phyloP scores from a whole-genome alignment of 352 stramenopile species.

The Globisporangium alternatum region DNA sequence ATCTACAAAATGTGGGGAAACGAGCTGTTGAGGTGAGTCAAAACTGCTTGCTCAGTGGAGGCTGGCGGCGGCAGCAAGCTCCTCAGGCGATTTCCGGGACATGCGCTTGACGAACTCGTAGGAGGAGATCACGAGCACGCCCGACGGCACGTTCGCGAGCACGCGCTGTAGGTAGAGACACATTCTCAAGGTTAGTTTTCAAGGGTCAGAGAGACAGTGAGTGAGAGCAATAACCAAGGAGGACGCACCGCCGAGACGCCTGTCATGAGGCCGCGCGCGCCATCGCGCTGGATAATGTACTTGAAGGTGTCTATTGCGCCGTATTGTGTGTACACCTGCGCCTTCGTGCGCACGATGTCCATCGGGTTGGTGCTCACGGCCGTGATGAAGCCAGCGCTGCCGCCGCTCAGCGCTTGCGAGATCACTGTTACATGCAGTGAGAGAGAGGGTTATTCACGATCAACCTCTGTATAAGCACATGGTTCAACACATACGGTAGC shows the following conservation, averaged over 20 bases:
- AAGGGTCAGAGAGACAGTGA: background rate
- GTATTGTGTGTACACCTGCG: constrained; percentile 85
- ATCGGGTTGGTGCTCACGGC: constrained; percentile 85
- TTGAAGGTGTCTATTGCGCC: constrained; percentile 78
- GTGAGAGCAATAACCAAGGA: background rate
- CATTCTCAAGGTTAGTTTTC: background rate
- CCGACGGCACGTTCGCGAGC: constrained; percentile 78
- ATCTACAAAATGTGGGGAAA: constrained; percentile 3
- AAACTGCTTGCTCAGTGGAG: background rate
- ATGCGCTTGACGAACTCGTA: constrained; percentile 91
- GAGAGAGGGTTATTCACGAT: background rate
- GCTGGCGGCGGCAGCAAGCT: constrained; percentile 15
- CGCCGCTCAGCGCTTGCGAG: constrained; percentile 73
- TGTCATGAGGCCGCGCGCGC: constrained; percentile 73
- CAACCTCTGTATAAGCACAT: background rate
- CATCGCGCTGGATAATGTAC: constrained; percentile 80
- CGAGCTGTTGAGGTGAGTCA: background rate
- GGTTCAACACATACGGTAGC: background rate
- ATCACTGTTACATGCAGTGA: constrained; percentile 36
- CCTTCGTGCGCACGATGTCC: constrained; percentile 86
- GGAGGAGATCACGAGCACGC: constrained; percentile 82
- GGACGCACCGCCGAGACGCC: constrained; percentile 69
- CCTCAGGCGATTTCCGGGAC: constrained; percentile 53
- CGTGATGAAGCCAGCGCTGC: constrained; percentile 74
- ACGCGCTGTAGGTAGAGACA: constrained; percentile 46